Percentiles rank a stretch among this genome's conserved stretches.
phyloP scores from a whole-genome alignment of 2,329 filamentous ascomycete genomes.

The Aspergillus aculeatinus region DNA sequence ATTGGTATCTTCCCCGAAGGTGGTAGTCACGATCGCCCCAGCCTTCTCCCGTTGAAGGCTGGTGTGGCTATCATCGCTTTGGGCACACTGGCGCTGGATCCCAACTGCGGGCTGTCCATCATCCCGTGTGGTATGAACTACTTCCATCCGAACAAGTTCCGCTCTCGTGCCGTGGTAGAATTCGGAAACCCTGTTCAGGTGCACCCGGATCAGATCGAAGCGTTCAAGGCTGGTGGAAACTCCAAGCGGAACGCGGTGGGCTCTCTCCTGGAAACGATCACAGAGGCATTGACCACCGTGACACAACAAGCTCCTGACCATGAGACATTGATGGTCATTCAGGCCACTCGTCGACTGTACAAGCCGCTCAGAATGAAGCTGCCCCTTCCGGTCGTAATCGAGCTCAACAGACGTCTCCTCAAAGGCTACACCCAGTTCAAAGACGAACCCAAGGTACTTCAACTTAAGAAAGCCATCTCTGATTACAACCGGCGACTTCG shows the following conservation, averaged over 20 bases:
- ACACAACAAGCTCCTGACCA: constrained; percentile 89
- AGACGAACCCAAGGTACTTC: constrained; percentile 78
- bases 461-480: constrained; percentile 71
- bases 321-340: constrained; percentile 94
- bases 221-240: constrained; percentile 76
- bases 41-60: constrained; percentile 88
- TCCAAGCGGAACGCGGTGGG: constrained; percentile 78
- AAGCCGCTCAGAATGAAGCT: constrained; percentile 93
- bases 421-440: constrained; percentile 92
- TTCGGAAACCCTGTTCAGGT: constrained; percentile 90
- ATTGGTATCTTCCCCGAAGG: constrained; percentile 97
- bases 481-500: constrained; percentile 85
- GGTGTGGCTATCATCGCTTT: constrained; percentile 98
- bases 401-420: constrained; percentile 86
- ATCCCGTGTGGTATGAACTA: constrained; percentile 99
- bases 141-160: constrained; percentile 98
- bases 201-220: constrained; percentile 74
- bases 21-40: constrained; percentile 90
- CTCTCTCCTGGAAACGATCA: constrained; percentile 79
- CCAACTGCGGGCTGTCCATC: constrained; percentile 86
- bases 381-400: constrained; percentile 85
- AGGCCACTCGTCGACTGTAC: constrained; percentile 89
- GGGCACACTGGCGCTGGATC: constrained; percentile 79
- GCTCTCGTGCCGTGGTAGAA: constrained; percentile 90
- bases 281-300: constrained; percentile 79